phyloP scores from a whole-genome alignment of 2,329 filamentous ascomycete species.

The Cordyceps militaris region DNA sequence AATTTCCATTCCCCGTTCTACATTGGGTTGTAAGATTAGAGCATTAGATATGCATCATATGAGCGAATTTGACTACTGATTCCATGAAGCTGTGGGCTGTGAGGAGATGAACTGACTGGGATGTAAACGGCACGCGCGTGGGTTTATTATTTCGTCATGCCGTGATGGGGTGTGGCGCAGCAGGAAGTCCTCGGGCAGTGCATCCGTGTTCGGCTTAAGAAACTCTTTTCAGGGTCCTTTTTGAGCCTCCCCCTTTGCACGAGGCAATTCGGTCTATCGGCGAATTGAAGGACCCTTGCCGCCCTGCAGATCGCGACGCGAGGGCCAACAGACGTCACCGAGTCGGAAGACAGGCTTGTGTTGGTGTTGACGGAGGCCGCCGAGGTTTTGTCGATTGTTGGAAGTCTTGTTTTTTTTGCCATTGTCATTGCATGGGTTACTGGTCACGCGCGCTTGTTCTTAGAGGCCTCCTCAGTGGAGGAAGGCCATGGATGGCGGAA shows the following conservation, averaged over 20 bases:
- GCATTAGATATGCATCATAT: conserved; percentile 4
- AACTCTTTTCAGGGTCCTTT: neutral
- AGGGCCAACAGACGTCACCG: conserved; percentile 5
- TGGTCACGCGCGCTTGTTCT: neutral
- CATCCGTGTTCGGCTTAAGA: too few species aligned
- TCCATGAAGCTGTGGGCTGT: neutral
- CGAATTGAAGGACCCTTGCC: neutral
- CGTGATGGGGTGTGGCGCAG: neutral
- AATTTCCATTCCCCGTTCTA: neutral
- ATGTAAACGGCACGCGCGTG: too few species aligned
- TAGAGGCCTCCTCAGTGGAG: neutral
- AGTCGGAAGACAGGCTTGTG: neutral
- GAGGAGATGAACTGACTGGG: too few species aligned
- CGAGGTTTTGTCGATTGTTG: neutral
- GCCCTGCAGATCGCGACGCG: neutral
- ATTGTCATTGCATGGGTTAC: neutral
- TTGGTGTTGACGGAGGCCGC: conserved; percentile 2
- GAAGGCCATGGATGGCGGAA: neutral
- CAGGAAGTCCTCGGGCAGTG: neutral
- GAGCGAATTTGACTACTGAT: conserved; percentile 5
- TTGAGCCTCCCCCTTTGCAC: neutral
- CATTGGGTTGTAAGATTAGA: conserved; percentile 5
- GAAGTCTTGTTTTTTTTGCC: neutral
- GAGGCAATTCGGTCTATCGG: neutral
- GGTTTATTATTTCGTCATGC: neutral